Evolutionary conservation across 805 yeast species (phyloP).

Genomic region (Saturnispora quitensis): DNA sequence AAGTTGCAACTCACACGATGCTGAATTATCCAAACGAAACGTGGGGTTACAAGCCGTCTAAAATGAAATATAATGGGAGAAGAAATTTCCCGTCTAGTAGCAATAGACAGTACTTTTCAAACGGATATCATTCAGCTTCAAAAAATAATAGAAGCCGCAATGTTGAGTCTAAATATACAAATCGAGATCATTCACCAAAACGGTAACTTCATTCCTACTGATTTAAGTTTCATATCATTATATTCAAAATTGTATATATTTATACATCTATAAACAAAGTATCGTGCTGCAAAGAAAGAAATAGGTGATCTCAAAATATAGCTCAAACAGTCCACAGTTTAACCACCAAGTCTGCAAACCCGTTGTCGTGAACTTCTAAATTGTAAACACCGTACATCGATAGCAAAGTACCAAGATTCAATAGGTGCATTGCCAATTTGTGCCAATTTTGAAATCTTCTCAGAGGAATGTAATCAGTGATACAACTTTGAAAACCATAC

Average conservation of each 20-base stretch:
- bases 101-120: background rate
- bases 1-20: slow-evolving; percentile 27
- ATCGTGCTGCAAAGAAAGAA: background rate
- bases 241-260: background rate
- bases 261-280: background rate
- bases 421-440: slow-evolving; percentile 54
- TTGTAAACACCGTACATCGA: slow-evolving; percentile 75
- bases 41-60: slow-evolving; percentile 27
- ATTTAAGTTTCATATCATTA: background rate
- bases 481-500: slow-evolving; percentile 84
- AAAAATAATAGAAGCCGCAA: background rate
- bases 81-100: background rate
- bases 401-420: slow-evolving; percentile 62
- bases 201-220: background rate
- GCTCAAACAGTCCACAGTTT: slow-evolving; percentile 49
- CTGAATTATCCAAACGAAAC: slow-evolving; percentile 26
- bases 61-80: background rate
- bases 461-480: slow-evolving; percentile 83
- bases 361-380: slow-evolving; percentile 72
- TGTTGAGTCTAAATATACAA: background rate
- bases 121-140: background rate
- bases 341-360: slow-evolving; percentile 57
- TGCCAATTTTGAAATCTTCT: slow-evolving; percentile 79
- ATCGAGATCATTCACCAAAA: background rate
- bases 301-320: background rate